These are phyloP conservation scores for Rossbeevera mucosa DNA, from an alignment of 768 basidiomycete genomes.

Conservation along the genomic window DNA sequence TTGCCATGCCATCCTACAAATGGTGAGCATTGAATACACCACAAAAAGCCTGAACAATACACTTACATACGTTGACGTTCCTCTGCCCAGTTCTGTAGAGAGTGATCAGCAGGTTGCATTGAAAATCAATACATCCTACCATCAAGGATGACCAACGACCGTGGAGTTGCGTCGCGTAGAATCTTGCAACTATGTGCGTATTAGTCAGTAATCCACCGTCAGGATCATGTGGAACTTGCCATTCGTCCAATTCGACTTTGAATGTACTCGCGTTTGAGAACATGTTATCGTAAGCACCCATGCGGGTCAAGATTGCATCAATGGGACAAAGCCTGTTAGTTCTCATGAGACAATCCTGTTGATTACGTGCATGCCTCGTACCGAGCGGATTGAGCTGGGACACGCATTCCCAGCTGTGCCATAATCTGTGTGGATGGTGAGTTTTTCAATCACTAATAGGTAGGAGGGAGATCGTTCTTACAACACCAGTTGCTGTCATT, in stretches of 20 bases:
- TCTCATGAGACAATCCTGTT: slow-evolving; percentile 5
- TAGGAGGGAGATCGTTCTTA: slow-evolving; percentile 32
- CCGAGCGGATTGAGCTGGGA: slow-evolving; percentile 82
- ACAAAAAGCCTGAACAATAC: neutral
- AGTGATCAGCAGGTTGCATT: slow-evolving; percentile 9
- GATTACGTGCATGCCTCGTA: slow-evolving; percentile 28
- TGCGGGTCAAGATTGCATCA: slow-evolving; percentile 89
- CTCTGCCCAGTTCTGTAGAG: slow-evolving; percentile 78
- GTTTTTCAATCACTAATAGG: neutral
- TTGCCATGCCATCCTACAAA: slow-evolving; percentile 92
- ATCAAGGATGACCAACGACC: slow-evolving; percentile 90
- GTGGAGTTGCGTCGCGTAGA: slow-evolving; percentile 88
- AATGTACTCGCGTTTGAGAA: slow-evolving; percentile 93
- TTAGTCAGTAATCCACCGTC: neutral
- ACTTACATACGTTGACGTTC: slow-evolving; percentile 88
- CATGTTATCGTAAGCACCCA: slow-evolving; percentile 99
- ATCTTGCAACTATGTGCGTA: slow-evolving; percentile 74
- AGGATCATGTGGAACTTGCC: slow-evolving; percentile 41
- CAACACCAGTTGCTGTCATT: slow-evolving; percentile 93
- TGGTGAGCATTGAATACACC: slow-evolving; percentile 12
- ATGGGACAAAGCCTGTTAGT: slow-evolving; percentile 71
- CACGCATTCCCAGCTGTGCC: slow-evolving; percentile 94
- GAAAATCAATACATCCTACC: slow-evolving; percentile 44
- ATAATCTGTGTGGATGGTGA: slow-evolving; percentile 52
- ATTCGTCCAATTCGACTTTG: slow-evolving; percentile 98